Percentiles rank a stretch among this genome's conserved stretches.
phyloP scores from a whole-genome alignment of 1,284 basidiomycete species.

The Microbotryum saponariae region DNA sequence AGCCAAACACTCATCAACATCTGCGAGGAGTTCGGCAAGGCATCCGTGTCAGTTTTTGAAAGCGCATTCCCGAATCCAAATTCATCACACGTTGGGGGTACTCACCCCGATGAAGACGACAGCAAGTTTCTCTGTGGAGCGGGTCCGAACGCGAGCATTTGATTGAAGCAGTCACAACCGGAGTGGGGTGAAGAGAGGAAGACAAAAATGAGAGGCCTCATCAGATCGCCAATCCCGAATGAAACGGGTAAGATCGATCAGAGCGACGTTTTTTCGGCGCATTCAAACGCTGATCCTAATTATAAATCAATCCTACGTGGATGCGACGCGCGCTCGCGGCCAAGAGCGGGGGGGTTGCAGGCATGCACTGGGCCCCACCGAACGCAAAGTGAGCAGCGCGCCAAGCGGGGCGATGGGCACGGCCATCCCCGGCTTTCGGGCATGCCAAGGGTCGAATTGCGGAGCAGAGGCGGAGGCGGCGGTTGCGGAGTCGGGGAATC shows the following conservation, averaged over 20 bases:
- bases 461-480: not conserved
- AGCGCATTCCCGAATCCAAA: not conserved
- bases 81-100: conserved; percentile 1
- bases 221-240: not conserved
- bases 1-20: conserved; percentile 36
- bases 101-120: conserved; percentile 32
- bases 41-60: no score
- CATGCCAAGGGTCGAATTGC: no score
- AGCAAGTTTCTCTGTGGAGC: conserved; percentile 18
- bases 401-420: not conserved
- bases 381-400: no score
- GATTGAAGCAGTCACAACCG: not conserved
- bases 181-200: not conserved
- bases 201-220: not conserved
- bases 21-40: not conserved
- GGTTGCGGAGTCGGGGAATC: not conserved
- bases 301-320: not conserved
- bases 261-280: not conserved
- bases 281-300: not conserved
- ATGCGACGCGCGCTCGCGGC: not conserved
- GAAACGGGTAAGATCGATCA: no score
- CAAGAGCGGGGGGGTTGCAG: not conserved
- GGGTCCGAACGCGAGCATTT: not conserved
- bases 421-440: no score
- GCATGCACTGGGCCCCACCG: no score